These are phyloP conservation scores for Aeminium ludgeri DNA, from an alignment of 495 filamentous ascomycete species.

Conservation along the genomic window DNA sequence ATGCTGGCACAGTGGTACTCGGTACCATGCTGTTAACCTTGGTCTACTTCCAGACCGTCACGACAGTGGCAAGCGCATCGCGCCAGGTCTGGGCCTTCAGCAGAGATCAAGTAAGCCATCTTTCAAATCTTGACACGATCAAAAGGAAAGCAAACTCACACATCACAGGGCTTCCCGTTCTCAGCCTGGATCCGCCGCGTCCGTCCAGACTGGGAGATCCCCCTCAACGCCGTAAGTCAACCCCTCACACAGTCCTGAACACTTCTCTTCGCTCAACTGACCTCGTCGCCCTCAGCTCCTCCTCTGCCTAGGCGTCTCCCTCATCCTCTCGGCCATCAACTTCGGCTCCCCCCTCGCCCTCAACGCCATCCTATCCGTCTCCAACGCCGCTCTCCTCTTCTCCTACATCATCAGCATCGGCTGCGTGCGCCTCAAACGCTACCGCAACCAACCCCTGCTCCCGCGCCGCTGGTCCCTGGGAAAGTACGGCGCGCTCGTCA, in stretches of 20 bases:
- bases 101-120: slow-evolving; percentile 28
- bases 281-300: slow-evolving; percentile 16
- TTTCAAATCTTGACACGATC: background rate
- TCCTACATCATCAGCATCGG: slow-evolving; percentile 10
- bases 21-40: slow-evolving; percentile 21
- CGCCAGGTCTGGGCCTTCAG: slow-evolving; percentile 39
- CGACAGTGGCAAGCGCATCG: slow-evolving; percentile 24
- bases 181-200: slow-evolving; percentile 16
- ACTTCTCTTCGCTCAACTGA: background rate
- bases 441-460: slow-evolving; percentile 6
- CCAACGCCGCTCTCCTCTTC: slow-evolving; percentile 10
- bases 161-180: slow-evolving; percentile 27
- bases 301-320: slow-evolving; percentile 23
- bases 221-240: slow-evolving; percentile 10
- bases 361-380: slow-evolving; percentile 31
- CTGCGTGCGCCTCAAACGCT: slow-evolving; percentile 5
- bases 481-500: slow-evolving; percentile 8
- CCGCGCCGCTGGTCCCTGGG: slow-evolving; percentile 8
- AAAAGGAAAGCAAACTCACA: background rate
- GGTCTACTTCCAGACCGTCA: slow-evolving; percentile 22
- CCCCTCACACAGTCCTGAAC: background rate
- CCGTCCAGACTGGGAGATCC: slow-evolving; percentile 4
- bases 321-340: slow-evolving; percentile 31
- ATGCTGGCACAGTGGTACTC: slow-evolving; percentile 22
- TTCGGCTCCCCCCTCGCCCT: slow-evolving; percentile 33